Evolutionary conservation across 352 stramenopile species (phyloP).

Genomic region (Pythium plurisporium): DNA sequence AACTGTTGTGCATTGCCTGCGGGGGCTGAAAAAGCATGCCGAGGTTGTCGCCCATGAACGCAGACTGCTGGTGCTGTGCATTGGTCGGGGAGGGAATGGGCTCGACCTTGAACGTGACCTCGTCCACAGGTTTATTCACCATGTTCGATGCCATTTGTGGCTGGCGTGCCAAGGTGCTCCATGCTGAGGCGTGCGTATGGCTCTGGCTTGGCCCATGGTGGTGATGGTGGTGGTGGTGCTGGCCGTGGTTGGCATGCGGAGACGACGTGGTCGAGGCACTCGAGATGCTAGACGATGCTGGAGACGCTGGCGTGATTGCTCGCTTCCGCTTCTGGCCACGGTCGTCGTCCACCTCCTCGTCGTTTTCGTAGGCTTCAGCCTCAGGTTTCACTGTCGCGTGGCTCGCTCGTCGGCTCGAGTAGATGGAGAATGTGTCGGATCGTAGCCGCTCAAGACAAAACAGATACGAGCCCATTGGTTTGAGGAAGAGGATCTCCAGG

Average conservation of each 20-base stretch:
- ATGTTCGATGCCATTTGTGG: neutral
- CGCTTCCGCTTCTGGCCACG: conserved; percentile 60
- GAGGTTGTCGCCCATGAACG: conserved; percentile 1
- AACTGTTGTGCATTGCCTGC: neutral
- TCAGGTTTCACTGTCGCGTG: conserved; percentile 52
- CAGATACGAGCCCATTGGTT: conserved; percentile 78
- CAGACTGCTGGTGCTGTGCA: neutral
- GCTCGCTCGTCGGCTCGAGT: conserved; percentile 69
- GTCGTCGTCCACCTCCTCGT: conserved; percentile 35
- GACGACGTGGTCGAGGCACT: neutral
- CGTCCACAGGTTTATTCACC: neutral
- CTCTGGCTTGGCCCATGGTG: conserved; percentile 1
- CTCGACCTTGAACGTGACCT: conserved; percentile 21
- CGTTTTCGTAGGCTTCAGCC: conserved; percentile 49
- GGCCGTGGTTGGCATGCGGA: neutral
- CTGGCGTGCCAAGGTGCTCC: conserved; percentile 1
- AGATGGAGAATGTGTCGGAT: conserved; percentile 76
- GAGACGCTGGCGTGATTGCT: conserved; percentile 27
- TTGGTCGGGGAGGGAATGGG: conserved; percentile 2
- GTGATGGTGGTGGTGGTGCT: conserved; percentile 4
- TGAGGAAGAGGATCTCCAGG: conserved; percentile 79
- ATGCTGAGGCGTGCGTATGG: conserved; percentile 9
- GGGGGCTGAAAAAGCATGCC: conserved; percentile 4
- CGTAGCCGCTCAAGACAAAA: conserved; percentile 75
- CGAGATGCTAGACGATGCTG: conserved; percentile 21